Evolutionary conservation across 2,329 filamentous ascomycete genomes (phyloP).

Genomic region (Didymella glomerata): DNA sequence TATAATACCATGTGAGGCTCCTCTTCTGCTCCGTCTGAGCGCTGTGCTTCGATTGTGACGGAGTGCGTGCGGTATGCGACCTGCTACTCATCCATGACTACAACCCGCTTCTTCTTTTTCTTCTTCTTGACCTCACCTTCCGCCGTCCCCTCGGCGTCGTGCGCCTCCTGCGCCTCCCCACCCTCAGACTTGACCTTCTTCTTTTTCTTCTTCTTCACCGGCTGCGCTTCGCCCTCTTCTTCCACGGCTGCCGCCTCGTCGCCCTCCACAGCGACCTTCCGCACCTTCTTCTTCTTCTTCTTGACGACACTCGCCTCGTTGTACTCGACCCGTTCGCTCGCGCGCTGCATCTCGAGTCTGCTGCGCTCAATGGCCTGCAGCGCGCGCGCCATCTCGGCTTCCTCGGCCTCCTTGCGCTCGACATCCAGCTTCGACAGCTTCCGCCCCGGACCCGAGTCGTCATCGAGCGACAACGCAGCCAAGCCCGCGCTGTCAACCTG

Average conservation of each 20-base stretch:
- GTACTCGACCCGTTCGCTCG: slow-evolving; percentile 76
- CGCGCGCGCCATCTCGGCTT: slow-evolving; percentile 87
- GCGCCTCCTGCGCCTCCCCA: slow-evolving; percentile 22
- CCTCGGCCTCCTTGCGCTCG: slow-evolving; percentile 76
- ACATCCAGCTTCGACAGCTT: slow-evolving; percentile 60
- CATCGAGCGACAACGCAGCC: slow-evolving; percentile 74
- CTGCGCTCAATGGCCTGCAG: slow-evolving; percentile 88
- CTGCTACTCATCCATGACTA: slow-evolving; percentile 44
- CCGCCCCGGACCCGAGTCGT: slow-evolving; percentile 46
- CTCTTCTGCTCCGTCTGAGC: too few relatives aligned
- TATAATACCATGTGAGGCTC: slow-evolving; percentile 21
- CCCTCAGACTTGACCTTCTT: slow-evolving; percentile 50
- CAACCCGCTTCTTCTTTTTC: slow-evolving; percentile 54
- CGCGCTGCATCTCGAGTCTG: slow-evolving; percentile 86
- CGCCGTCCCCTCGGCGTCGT: slow-evolving; percentile 24
- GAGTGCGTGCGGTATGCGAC: too few relatives aligned
- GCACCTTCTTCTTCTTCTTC: slow-evolving; percentile 64
- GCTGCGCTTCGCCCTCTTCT: slow-evolving; percentile 24
- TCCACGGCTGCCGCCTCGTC: slow-evolving; percentile 57
- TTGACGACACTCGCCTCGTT: slow-evolving; percentile 72
- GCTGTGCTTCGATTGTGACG: too few relatives aligned
- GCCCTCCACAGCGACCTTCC: slow-evolving; percentile 62
- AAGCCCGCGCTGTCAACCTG: slow-evolving; percentile 89
- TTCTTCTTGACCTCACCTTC: slow-evolving; percentile 45
- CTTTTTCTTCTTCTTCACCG: slow-evolving; percentile 53